Conservation (phyloP, 345 rosid genomes). For the Erysimum cheiranthoides region DNA sequence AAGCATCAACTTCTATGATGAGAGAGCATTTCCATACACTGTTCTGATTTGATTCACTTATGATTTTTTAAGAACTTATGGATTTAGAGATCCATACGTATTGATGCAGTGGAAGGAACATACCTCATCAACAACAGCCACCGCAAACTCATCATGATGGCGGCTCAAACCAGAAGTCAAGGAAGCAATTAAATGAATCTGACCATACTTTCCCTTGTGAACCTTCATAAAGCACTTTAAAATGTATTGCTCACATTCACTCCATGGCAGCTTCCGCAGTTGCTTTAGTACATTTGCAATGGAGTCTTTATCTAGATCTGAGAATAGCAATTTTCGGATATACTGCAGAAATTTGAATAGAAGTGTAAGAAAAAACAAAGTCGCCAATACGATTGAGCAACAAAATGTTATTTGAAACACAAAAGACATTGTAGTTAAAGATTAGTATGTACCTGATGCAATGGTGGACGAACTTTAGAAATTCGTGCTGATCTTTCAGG, state of each 20-base stretch:
- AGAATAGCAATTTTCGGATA: conserved; percentile 83
- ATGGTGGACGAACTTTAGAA: conserved; percentile 89
- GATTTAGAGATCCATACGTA: conserved; percentile 15
- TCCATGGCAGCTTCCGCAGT: conserved; percentile 97
- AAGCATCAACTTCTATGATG: not conserved
- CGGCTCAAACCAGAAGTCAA: conserved; percentile 98
- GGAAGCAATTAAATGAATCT: conserved; percentile 96
- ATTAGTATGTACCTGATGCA: conserved; percentile 71
- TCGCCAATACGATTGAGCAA: conserved; percentile 8
- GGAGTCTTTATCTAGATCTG: conserved; percentile 95
- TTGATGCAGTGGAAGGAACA: conserved; percentile 36
- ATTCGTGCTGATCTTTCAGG: conserved; percentile 98
- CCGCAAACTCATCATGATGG: conserved; percentile 97
- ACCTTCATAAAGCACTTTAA: conserved; percentile 98
- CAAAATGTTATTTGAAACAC: conserved; percentile 6
- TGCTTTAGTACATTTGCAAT: conserved; percentile 93
- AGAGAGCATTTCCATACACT: conserved; percentile 15
- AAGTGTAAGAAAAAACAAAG: conserved; percentile 21
- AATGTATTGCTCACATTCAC: conserved; percentile 89
- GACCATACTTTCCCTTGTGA: conserved; percentile 95
- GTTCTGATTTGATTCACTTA: not conserved
- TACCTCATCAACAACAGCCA: conserved; percentile 99
- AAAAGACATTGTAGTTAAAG: not conserved
- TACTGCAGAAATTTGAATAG: conserved; percentile 61
- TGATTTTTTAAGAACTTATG: conserved; percentile 1